phyloP scores from a whole-genome alignment of 208 protist species.

The Acanthamoeba royreba region DNA sequence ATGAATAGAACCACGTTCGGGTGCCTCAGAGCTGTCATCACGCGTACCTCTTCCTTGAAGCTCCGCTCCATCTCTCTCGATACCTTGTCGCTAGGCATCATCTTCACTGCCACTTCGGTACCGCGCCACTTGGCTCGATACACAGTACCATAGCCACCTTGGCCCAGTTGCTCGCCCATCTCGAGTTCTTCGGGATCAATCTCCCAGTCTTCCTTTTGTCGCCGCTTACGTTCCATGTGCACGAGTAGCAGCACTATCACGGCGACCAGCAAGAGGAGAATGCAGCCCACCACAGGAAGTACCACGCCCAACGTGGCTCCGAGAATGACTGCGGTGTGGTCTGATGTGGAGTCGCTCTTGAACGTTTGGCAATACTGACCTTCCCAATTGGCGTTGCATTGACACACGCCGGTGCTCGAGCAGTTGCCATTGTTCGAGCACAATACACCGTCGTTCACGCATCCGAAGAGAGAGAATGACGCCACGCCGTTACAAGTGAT shows the following conservation, averaged over 20 bases:
- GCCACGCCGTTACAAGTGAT: neutral
- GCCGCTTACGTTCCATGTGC: neutral
- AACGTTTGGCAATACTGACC: neutral
- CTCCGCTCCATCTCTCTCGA: neutral
- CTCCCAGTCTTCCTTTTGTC: neutral
- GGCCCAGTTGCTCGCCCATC: neutral
- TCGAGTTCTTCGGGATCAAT: neutral
- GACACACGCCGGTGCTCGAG: neutral
- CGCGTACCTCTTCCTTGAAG: neutral
- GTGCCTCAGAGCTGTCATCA: neutral
- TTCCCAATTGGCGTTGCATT: neutral
- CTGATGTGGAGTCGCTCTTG: neutral
- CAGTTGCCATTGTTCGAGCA: neutral
- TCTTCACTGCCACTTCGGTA: slow-evolving; percentile 1
- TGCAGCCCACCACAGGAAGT: neutral
- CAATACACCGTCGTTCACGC: neutral
- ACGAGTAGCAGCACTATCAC: neutral
- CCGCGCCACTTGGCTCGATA: neutral
- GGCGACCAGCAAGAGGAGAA: neutral
- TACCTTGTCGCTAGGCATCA: neutral
- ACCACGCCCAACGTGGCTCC: neutral
- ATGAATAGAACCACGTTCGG: neutral
- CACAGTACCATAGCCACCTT: neutral
- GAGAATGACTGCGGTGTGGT: neutral
- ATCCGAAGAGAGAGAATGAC: neutral